Evolutionary conservation across 306 rosid species (phyloP).

Genomic region (Begonia peltatifolia): DNA sequence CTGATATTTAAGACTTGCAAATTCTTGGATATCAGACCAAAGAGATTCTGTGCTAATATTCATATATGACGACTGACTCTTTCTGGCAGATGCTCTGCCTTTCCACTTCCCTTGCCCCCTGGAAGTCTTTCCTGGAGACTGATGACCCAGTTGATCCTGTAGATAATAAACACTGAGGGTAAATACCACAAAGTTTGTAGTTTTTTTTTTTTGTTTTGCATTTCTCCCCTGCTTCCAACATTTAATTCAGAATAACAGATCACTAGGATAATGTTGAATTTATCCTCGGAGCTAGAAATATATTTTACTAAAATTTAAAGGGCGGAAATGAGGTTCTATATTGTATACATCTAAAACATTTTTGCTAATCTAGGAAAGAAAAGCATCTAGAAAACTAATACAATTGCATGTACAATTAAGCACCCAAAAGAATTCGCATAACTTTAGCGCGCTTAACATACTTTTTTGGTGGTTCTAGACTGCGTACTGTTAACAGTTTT

Average conservation of each 20-base stretch:
- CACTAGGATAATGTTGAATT: too few species aligned
- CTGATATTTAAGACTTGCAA: slow-evolving; percentile 73
- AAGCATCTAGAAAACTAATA: too few species aligned
- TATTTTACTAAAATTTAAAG: too few species aligned
- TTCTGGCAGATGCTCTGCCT: slow-evolving; percentile 47
- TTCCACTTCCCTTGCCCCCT: slow-evolving; percentile 68
- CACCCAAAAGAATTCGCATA: background rate
- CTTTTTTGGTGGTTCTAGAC: slow-evolving; percentile 50
- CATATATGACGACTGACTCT: slow-evolving; percentile 45
- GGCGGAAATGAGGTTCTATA: too few species aligned
- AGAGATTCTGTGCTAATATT: slow-evolving; percentile 67
- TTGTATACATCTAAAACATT: too few species aligned
- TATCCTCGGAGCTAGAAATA: too few species aligned
- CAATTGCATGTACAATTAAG: background rate
- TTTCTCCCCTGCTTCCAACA: background rate
- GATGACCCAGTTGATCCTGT: slow-evolving; percentile 65
- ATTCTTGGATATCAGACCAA: slow-evolving; percentile 74
- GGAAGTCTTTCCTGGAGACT: slow-evolving; percentile 47
- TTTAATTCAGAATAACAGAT: background rate
- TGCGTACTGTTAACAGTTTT: slow-evolving; percentile 32
- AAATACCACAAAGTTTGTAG: too few species aligned
- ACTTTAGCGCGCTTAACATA: slow-evolving; percentile 8
- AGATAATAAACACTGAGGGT: slow-evolving; percentile 4
- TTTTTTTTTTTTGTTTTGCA: background rate
- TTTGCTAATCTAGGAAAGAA: too few species aligned